Base-by-base conservation (phyloP, 2,329 filamentous ascomycete genomes). In the Trichophyton rubrum region DNA sequence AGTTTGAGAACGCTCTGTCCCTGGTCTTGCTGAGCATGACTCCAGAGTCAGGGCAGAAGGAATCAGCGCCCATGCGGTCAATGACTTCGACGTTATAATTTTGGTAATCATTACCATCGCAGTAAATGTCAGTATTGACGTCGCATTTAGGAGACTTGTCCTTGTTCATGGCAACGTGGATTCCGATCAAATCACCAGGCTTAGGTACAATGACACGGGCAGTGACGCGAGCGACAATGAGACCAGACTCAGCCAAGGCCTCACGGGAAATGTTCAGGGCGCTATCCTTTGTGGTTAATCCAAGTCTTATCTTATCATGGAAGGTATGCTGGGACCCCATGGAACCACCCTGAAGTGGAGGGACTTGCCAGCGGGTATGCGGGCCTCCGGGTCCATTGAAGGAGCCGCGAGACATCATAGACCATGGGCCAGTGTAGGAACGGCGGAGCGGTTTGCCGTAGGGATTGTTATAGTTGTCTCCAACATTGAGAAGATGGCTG, bases 391-490 rank as follows among this genome's bases (percentile, higher is more conserved):
- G 63, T 7, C 63, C 63, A 24, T 65, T 65, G 55, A 65, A 65
- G 33, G 60, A 62, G 11, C 63, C 63, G 11, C 63, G 63, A 55
- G 62, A 65, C 61, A 65, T 56, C 63, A 65, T 65, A 17, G 63
- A 65, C 63, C 63, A 65, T 24, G 62, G 63, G 3, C 63, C 63
- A 24, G 63, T 64, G 49, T 22, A 62, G 5, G 63, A 30, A n/a
- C 63, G 62, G 30, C 58, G 61, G 3, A 57, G 40, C 7, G 63
- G 63, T 0, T 49, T 43, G 15, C 62, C 62, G 22, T 62, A 65
- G 35, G 63, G 63, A 47, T 64, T 65, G 56, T 65, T 65, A 59
- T 64, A 65, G 58, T 65, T 65, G 45, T 65, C 63, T 17, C 60
- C 60, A 47, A 65, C 62, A 17, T 65, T 58, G 53, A 65, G 63